Conservation (phyloP, 2,329 filamentous ascomycete species). For the Aspergillus hortae region DNA sequence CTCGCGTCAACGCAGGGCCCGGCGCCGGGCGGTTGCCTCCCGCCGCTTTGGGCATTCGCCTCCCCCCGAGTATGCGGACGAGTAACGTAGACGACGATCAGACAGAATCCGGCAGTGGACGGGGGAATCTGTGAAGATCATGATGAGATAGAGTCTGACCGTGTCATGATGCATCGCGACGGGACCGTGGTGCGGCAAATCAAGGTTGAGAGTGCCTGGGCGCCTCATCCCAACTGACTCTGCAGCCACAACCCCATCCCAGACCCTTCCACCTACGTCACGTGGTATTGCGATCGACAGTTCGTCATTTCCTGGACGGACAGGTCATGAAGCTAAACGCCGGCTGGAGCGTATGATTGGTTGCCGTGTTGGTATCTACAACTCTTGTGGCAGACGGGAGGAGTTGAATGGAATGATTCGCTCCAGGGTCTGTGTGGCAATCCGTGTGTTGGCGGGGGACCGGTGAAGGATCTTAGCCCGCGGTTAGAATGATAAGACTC, state of each 20-base stretch:
- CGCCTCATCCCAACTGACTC: background rate
- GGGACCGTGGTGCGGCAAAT: background rate
- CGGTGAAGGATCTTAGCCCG: background rate
- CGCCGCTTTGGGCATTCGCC: constrained; percentile 33
- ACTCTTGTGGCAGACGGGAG: background rate
- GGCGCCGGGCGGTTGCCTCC: constrained; percentile 19
- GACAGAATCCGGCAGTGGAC: constrained; percentile 3
- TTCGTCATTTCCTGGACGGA: constrained; percentile 5
- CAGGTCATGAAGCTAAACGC: background rate
- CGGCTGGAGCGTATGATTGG: background rate
- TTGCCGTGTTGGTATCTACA: background rate
- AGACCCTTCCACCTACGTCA: constrained; percentile 11
- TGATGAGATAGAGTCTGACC: background rate
- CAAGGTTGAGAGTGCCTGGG: background rate
- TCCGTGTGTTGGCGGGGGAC: background rate
- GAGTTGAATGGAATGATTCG: background rate
- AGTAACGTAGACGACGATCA: constrained; percentile 3
- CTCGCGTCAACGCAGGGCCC: constrained; percentile 19
- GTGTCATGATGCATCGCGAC: background rate
- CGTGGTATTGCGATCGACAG: constrained; percentile 10
- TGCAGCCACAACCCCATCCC: background rate
- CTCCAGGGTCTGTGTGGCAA: background rate
- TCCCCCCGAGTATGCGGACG: constrained; percentile 36
- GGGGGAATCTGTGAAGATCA: constrained; percentile 13
- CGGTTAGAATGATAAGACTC: constrained; percentile 1